phyloP scores from a whole-genome alignment of 345 rosid species.

The Dipteronia sinensis region DNA sequence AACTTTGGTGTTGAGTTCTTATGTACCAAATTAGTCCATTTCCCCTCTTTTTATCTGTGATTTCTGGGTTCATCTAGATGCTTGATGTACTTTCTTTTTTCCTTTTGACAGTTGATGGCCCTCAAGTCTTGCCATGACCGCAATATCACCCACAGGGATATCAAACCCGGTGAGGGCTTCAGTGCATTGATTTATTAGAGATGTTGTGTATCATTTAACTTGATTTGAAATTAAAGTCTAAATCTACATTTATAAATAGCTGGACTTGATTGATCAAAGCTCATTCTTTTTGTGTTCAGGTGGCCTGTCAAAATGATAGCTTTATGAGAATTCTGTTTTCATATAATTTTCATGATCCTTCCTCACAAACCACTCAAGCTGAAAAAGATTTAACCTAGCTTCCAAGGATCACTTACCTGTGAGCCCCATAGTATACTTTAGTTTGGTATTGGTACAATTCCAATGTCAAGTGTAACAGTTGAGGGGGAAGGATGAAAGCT shows the following conservation, averaged over 20 bases:
- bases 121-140: slow-evolving; percentile 93
- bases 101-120: slow-evolving; percentile 64
- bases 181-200: not conserved
- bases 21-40: not conserved
- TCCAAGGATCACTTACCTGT: not conserved
- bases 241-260: not conserved
- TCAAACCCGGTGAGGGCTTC: slow-evolving; percentile 80
- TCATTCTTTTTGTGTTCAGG: slow-evolving; percentile 9
- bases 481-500: not conserved
- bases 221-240: not conserved
- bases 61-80: not conserved
- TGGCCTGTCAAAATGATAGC: not conserved
- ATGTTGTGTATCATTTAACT: slow-evolving; percentile 7
- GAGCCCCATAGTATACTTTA: not conserved
- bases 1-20: not conserved
- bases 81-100: slow-evolving; percentile 14
- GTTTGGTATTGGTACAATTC: not conserved
- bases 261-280: slow-evolving; percentile 16
- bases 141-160: slow-evolving; percentile 92
- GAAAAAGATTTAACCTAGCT: not conserved
- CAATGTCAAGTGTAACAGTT: not conserved
- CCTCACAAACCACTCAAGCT: not conserved
- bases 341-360: not conserved
- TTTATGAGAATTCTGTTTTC: not conserved
- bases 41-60: not conserved